Conservation (phyloP, 176 grass and related monocot species). For the Eragrostis nindensis region DNA sequence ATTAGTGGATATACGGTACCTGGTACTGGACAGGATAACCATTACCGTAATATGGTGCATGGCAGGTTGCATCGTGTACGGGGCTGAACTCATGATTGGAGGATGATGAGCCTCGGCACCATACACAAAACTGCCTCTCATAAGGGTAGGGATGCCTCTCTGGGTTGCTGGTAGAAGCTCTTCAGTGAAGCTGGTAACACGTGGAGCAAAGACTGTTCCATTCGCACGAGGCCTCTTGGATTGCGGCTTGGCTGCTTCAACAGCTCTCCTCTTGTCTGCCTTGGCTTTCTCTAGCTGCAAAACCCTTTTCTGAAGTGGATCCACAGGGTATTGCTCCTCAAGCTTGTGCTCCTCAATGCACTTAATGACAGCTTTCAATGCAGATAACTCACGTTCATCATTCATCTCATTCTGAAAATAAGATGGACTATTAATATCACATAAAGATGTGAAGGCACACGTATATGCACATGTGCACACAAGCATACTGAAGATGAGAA, state of each 20-base stretch:
- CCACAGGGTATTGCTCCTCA: constrained; percentile 72
- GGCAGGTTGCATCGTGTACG: constrained; percentile 70
- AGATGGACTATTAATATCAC: background rate
- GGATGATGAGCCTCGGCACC: constrained; percentile 63
- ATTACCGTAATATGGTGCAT: constrained; percentile 76
- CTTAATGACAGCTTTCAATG: constrained; percentile 81
- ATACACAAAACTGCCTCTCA: constrained; percentile 67
- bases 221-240: constrained; percentile 80
- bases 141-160: constrained; percentile 76
- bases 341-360: constrained; percentile 95
- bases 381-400: constrained; percentile 78
- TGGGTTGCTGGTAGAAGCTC: constrained; percentile 72
- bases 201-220: constrained; percentile 57
- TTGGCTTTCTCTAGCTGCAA: constrained; percentile 93
- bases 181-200: constrained; percentile 60
- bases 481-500: background rate
- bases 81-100: constrained; percentile 46
- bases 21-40: constrained; percentile 80
- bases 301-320: constrained; percentile 79
- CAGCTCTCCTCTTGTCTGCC: constrained; percentile 89
- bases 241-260: constrained; percentile 84
- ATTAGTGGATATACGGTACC: constrained; percentile 76
- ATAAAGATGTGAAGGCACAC: background rate
- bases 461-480: background rate
- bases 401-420: constrained; percentile 81